phyloP scores from a whole-genome alignment of 73 alveolate genomes.

The Symbiodinium natans region DNA sequence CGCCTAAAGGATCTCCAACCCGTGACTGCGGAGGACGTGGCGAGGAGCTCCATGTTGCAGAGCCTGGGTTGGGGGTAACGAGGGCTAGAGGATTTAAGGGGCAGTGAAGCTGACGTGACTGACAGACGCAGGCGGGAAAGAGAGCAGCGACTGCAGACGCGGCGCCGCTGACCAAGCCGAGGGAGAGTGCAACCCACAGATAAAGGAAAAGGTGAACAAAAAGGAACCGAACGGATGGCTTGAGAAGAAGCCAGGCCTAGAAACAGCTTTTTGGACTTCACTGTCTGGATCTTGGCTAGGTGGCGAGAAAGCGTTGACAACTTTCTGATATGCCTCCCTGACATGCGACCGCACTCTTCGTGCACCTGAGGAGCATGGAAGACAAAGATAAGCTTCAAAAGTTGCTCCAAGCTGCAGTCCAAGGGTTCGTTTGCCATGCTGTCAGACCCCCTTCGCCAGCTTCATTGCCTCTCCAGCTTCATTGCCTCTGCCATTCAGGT shows the following conservation, averaged over 20 bases:
- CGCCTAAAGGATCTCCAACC: not conserved
- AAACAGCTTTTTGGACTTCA: conserved; percentile 41
- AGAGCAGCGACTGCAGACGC: conserved; percentile 5
- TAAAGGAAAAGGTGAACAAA: too few species aligned
- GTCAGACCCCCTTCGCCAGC: not conserved
- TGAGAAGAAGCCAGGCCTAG: not conserved
- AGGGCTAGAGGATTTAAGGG: too few species aligned
- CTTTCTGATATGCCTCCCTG: too few species aligned
- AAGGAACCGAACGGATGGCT: not conserved
- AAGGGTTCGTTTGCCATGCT: not conserved
- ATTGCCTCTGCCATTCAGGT: conserved; percentile 36
- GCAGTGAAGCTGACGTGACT: too few species aligned
- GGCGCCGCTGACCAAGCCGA: not conserved
- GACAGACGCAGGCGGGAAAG: not conserved
- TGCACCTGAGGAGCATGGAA: conserved; percentile 53
- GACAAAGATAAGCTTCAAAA: conserved; percentile 26
- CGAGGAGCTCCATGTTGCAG: not conserved
- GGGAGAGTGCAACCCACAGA: not conserved
- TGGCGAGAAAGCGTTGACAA: not conserved
- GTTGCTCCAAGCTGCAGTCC: conserved; percentile 22
- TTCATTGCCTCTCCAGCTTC: not conserved
- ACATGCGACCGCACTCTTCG: too few species aligned
- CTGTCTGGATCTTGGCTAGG: not conserved
- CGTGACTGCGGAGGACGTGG: not conserved
- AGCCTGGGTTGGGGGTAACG: too few species aligned